Evolutionary conservation across 2,329 filamentous ascomycete genomes (phyloP).

Genomic region (Fusarium transvaalense): DNA sequence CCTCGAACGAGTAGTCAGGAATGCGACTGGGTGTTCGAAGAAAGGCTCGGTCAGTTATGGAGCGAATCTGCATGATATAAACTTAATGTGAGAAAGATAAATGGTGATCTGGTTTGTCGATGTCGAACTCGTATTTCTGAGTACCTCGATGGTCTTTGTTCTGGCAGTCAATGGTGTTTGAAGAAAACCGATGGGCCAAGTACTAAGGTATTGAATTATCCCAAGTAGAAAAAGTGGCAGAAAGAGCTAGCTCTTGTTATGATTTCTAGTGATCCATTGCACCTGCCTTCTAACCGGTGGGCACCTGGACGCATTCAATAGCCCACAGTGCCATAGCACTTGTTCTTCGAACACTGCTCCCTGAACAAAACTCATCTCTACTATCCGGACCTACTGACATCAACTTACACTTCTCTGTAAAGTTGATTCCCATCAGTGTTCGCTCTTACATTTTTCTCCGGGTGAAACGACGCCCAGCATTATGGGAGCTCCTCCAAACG

Average conservation of each 20-base stretch:
- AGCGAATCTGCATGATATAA: neutral
- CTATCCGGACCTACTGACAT: neutral
- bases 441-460: neutral
- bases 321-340: neutral
- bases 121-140: neutral
- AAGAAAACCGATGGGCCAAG: neutral
- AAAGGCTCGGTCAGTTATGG: neutral
- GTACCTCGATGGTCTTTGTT: neutral
- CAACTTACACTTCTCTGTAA: too few species aligned
- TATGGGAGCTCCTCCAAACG: neutral
- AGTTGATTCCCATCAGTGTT: neutral
- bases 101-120: neutral
- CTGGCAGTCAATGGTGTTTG: neutral
- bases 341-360: neutral
- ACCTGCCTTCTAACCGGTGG: neutral
- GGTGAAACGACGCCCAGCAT: neutral
- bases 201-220: neutral
- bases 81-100: fast-evolving
- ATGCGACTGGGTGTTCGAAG: neutral
- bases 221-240: neutral
- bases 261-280: neutral
- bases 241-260: neutral
- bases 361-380: neutral
- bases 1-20: neutral
- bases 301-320: neutral